Evolutionary conservation across 768 basidiomycete species (phyloP).

Genomic region (Postia placenta): DNA sequence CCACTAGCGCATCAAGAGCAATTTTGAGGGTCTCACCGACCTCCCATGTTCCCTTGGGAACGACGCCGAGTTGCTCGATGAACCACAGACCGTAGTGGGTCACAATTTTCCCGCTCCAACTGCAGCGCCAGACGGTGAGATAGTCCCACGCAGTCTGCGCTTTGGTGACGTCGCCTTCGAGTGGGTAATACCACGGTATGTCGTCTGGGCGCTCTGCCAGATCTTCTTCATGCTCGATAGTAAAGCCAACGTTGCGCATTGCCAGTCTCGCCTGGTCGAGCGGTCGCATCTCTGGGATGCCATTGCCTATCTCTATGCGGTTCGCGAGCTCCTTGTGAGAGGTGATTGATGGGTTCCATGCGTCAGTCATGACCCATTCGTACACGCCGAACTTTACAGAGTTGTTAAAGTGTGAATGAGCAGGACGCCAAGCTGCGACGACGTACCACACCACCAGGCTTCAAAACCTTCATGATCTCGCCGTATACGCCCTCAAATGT

Average conservation of each 20-base stretch:
- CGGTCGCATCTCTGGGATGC: slow-evolving; percentile 96
- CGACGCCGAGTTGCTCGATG: slow-evolving; percentile 69
- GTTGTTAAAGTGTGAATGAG: not conserved
- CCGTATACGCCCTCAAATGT: slow-evolving; percentile 94
- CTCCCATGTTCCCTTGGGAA: slow-evolving; percentile 90
- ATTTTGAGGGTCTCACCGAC: slow-evolving; percentile 86
- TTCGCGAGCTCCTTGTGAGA: slow-evolving; percentile 89
- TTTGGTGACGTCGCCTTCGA: slow-evolving; percentile 89
- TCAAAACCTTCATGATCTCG: slow-evolving; percentile 88
- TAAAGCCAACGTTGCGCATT: slow-evolving; percentile 77
- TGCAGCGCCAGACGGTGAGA: slow-evolving; percentile 85
- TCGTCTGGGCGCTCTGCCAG: slow-evolving; percentile 77
- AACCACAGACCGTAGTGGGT: slow-evolving; percentile 75
- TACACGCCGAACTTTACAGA: slow-evolving; percentile 83
- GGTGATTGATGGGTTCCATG: slow-evolving; percentile 82
- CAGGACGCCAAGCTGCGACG: not conserved
- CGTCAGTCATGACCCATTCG: slow-evolving; percentile 98
- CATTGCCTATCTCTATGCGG: slow-evolving; percentile 89
- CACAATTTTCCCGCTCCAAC: slow-evolving; percentile 77
- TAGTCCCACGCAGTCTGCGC: slow-evolving; percentile 94
- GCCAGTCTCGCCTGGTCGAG: slow-evolving; percentile 67
- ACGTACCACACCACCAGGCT: slow-evolving; percentile 91
- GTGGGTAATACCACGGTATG: slow-evolving; percentile 92
- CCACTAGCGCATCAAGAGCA: slow-evolving; percentile 73
- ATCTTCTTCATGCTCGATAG: slow-evolving; percentile 89